A percentile compares a stretch with the other conserved stretches of the same genome.
These are phyloP conservation scores for Venturia asperata DNA, from an alignment of 2,329 filamentous ascomycete species.

Conservation along the genomic window DNA sequence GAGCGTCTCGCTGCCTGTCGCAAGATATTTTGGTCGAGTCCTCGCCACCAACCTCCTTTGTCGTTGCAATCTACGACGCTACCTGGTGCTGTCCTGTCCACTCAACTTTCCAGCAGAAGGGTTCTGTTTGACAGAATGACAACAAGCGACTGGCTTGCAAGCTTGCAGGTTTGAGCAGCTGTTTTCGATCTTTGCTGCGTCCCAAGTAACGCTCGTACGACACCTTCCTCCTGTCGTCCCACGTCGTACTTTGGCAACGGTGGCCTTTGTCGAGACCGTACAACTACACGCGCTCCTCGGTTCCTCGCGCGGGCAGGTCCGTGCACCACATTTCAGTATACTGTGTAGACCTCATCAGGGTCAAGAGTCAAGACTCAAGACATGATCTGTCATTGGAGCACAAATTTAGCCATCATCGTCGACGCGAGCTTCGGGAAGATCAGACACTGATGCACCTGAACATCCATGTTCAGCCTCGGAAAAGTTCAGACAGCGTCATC, in stretches of 20 bases:
- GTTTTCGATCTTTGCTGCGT: neutral
- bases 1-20: slow-evolving; percentile 11
- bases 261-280: neutral
- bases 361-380: neutral
- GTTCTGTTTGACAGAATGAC: neutral
- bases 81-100: neutral
- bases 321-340: neutral
- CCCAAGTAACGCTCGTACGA: slow-evolving; percentile 4
- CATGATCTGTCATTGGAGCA: neutral
- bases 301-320: neutral
- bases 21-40: slow-evolving; percentile 2
- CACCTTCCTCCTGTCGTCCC: neutral
- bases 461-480: neutral
- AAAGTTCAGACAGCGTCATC: too few relatives aligned
- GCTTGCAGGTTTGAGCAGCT: neutral
- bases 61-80: neutral
- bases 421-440: neutral
- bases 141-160: neutral
- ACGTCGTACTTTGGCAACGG: neutral
- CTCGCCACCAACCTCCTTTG: neutral
- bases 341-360: neutral
- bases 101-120: neutral
- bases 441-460: neutral
- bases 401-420: neutral
- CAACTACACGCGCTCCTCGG: neutral